Base-by-base conservation (phyloP, 2,329 filamentous ascomycete genomes). In the Aspergillus intermedius region DNA sequence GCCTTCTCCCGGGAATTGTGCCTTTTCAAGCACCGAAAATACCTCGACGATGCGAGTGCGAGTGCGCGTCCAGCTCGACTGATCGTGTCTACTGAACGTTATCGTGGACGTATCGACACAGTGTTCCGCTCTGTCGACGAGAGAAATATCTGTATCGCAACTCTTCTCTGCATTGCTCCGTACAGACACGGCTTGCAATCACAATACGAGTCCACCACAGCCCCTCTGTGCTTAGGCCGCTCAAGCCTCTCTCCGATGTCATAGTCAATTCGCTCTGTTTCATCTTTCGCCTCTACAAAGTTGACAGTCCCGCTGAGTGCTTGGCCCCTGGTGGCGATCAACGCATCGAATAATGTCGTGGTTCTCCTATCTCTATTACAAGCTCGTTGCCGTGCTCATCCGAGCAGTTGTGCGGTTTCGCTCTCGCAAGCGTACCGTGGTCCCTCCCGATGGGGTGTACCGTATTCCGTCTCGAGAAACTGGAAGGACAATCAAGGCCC, bases 381-480 rank as follows among this genome's bases (percentile, higher is more conserved):
- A 58, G 46, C 40, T 55, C 10, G 30, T 64, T 6, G 54, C 51
- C 12, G 44, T 53, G 9, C 22, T 60, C 3, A 37, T 62, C 22
- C 52, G 59, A 46, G 39, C 30, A 8, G 9, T 60, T 5, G 30
- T 45, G 7, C 28, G 45, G 12, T 23, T 48, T 12, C 10, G 25
- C 9, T 22, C 47, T n/a, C 17, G 42, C 8, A 44, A 9, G 3
- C 32, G 23, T 10, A 44, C 51, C 7, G 28, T 45, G 9, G 46
- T 51, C 22, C 54, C 37, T 22, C 57, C 58, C 4, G 59, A 67
- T 53, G 57, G 59, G 43, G 51, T 63, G n/a, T 47, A 56, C 30
- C 57, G 60, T 12, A 65, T 68, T 32, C 47, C 57, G 28, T 66
- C 62, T 10, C 58, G 65, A 25, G 64, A 68, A 41, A 34, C 49